These are phyloP conservation scores for Calonectria fujianensis DNA, from an alignment of 2,329 filamentous ascomycete genomes.

Conservation along the genomic window DNA sequence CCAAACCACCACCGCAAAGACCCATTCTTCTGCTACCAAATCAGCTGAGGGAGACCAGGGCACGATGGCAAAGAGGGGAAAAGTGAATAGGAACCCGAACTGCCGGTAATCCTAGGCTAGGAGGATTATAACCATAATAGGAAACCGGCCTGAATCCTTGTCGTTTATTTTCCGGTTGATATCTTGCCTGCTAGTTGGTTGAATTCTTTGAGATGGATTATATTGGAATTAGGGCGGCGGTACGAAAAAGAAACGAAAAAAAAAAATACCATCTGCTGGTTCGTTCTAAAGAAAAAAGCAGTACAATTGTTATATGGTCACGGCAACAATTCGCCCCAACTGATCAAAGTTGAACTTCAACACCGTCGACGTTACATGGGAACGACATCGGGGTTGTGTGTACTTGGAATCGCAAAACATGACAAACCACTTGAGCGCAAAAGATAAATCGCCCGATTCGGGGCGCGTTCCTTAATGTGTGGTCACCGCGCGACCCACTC, in stretches of 20 bases:
- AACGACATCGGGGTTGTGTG: not conserved
- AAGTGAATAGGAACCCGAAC: conserved; percentile 1
- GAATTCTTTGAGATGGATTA: not conserved
- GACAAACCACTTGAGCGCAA: not conserved
- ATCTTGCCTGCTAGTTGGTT: too few species aligned
- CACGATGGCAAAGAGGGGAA: not conserved
- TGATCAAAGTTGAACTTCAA: not conserved
- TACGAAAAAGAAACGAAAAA: too few species aligned
- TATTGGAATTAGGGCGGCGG: not conserved
- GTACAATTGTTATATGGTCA: accelerated
- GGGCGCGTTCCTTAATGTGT: not conserved
- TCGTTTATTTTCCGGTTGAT: conserved; percentile 6
- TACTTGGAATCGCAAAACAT: not conserved
- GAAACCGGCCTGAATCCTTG: not conserved
- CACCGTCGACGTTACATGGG: not conserved
- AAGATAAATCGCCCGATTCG: not conserved
- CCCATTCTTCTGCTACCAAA: not conserved
- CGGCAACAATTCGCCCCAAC: not conserved
- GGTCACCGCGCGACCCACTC: not conserved
- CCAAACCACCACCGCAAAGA: not conserved
- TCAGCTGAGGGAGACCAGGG: not conserved
- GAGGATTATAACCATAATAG: not conserved
- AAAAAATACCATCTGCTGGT: not conserved
- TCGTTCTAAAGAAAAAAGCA: not conserved
- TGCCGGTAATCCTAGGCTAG: conserved; percentile 16